These are phyloP conservation scores for Symmetrospora coprosmae DNA, from an alignment of 768 basidiomycete species.

Conservation along the genomic window DNA sequence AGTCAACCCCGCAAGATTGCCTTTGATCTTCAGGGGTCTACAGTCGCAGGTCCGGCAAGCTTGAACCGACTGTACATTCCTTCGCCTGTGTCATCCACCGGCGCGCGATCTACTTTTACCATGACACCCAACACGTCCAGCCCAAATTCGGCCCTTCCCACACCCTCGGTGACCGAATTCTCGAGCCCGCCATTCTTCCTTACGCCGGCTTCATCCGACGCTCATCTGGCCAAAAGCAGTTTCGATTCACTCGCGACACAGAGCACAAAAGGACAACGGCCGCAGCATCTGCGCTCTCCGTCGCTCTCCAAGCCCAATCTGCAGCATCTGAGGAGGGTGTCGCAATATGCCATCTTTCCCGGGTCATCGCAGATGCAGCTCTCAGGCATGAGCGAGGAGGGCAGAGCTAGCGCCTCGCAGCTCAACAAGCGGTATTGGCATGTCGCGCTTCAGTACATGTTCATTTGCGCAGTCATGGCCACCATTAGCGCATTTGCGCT, in stretches of 20 bases:
- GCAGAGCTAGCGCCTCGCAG: not conserved
- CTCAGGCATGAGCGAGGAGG: not conserved
- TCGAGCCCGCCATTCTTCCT: not conserved
- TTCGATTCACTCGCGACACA: not conserved
- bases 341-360: not conserved
- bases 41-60: too few relatives aligned
- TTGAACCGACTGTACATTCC: too few relatives aligned
- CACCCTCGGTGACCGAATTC: not conserved
- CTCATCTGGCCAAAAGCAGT: not conserved
- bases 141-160: not conserved
- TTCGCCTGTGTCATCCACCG: too few relatives aligned
- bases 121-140: too few relatives aligned
- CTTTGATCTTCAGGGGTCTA: too few relatives aligned
- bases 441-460: not conserved
- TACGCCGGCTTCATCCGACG: not conserved
- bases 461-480: slow-evolving; percentile 1
- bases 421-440: slow-evolving; percentile 16
- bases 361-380: too few relatives aligned
- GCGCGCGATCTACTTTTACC: too few relatives aligned
- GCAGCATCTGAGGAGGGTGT: not conserved
- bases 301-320: not conserved
- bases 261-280: too few relatives aligned
- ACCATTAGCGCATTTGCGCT: not conserved
- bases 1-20: too few relatives aligned
- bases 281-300: not conserved